These are phyloP conservation scores for Penicillium alfredii DNA, from an alignment of 495 filamentous ascomycete species.

Conservation along the genomic window DNA sequence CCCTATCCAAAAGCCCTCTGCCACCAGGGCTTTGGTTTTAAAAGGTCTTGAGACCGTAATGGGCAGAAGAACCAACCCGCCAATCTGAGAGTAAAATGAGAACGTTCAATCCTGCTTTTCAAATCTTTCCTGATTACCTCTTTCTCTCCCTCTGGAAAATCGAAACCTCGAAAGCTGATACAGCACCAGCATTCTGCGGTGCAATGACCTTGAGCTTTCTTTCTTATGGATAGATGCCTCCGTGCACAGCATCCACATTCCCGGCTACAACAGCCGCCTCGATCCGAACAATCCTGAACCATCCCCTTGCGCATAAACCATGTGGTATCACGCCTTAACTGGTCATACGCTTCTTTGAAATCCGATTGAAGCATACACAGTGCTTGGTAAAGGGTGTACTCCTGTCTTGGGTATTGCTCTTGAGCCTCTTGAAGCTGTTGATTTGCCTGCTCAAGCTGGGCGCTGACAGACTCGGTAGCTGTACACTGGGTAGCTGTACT, in stretches of 20 bases:
- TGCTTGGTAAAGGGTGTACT: conserved; percentile 1
- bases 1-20: too few species aligned
- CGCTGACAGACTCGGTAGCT: background rate
- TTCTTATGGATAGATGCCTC: background rate
- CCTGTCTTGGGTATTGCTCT: background rate
- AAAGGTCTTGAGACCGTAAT: too few species aligned
- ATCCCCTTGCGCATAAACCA: conserved; percentile 7
- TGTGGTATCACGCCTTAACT: background rate
- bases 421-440: background rate
- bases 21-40: too few species aligned
- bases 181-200: conserved; percentile 9
- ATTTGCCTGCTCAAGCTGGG: conserved; percentile 1
- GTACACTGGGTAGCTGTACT: too few species aligned
- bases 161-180: conserved; percentile 5
- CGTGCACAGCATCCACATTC: conserved; percentile 7
- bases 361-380: background rate
- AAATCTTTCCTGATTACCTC: too few species aligned
- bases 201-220: conserved; percentile 6
- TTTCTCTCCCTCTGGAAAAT: conserved; percentile 2
- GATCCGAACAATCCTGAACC: conserved; percentile 9
- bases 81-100: too few species aligned
- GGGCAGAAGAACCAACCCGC: too few species aligned
- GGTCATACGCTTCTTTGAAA: background rate
- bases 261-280: conserved; percentile 10
- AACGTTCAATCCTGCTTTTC: too few species aligned